Evolutionary conservation across 805 yeast species (phyloP), one percentile per base, ranked within the genome.

Genomic region (Pichia nakasei): DNA sequence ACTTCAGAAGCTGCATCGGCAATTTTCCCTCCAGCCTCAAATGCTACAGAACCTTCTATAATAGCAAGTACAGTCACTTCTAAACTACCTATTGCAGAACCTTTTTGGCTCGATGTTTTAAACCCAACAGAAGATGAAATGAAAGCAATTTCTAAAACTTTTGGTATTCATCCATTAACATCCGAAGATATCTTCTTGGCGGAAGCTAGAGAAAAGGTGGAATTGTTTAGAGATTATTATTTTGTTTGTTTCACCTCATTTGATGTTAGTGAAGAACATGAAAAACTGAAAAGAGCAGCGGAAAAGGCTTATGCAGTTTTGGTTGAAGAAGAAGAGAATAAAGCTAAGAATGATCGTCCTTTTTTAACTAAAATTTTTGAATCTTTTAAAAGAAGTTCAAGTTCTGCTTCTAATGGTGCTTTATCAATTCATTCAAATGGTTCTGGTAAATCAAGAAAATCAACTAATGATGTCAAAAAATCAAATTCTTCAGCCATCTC

Each of bases 81-180:
- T 17, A 42, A 37, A 38, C n/a, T n/a, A n/a, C 15, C 34, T 8
- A 44, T 37, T 29, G 29, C 44, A 3, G 39, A 50, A 12, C 89
- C 95, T 17, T 88, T 91, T 70, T 91, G 98, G 98, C 70, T 91
- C 11, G 97, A 91, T 61, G 84, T 91, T 12, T 66, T 85, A 45
- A 83, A 86, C 56, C 98, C 98, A 11, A 85, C 95, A 0, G 97
- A 93, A 57, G 97, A 88, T 52, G 98, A 91, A 61, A 86, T 93
- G 95, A 88, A 91, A 56, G 93, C 83, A 0, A 54, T 91, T 13
- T 78, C 94, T 22, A 87, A 87, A 55, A 80, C 97, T 0, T 91
- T 91, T 65, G 95, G 95, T 1, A 86, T 91, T 45, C 98, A 91
- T 63, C 98, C 98, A 0, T 73, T 91, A 54, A 91, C 98, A 0